phyloP scores from a whole-genome alignment of 495 filamentous ascomycete genomes.

The Trichoderma parareesei region DNA sequence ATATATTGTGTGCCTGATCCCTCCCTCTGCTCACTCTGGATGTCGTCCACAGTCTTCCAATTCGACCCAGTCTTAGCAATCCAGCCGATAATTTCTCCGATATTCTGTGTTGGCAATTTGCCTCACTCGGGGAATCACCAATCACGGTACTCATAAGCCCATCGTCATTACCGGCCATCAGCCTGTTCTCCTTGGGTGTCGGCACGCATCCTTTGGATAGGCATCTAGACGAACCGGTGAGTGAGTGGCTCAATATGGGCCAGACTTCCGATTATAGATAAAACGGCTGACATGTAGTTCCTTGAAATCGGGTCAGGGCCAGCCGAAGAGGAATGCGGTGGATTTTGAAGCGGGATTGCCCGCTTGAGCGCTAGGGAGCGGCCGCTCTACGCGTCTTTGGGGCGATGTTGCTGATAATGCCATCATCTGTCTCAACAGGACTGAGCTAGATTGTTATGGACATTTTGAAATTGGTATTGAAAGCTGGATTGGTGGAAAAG shows the following conservation, averaged over 20 bases:
- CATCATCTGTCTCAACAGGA: too few relatives aligned
- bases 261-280: not conserved
- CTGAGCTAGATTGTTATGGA: too few relatives aligned
- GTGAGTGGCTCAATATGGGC: not conserved
- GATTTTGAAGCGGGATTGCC: not conserved
- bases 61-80: not conserved
- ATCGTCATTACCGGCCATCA: not conserved
- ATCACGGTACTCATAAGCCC: not conserved
- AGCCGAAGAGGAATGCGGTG: too few relatives aligned
- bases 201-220: not conserved
- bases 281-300: not conserved
- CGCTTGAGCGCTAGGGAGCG: not conserved
- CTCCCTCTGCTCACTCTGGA: not conserved
- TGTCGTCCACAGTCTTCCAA: not conserved
- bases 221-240: not conserved
- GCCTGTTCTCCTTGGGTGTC: not conserved
- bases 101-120: not conserved
- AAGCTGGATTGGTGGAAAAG: too few relatives aligned
- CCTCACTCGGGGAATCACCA: not conserved
- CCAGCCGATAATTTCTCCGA: not conserved
- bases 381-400: conserved; percentile 8
- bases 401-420: too few relatives aligned
- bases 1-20: not conserved
- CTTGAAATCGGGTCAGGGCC: not conserved
- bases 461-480: too few relatives aligned